A percentile compares a stretch with the other conserved stretches of the same genome.
Evolutionary conservation across 2,329 filamentous ascomycete species (phyloP).

Genomic region (Colletotrichum chlorophyti): DNA sequence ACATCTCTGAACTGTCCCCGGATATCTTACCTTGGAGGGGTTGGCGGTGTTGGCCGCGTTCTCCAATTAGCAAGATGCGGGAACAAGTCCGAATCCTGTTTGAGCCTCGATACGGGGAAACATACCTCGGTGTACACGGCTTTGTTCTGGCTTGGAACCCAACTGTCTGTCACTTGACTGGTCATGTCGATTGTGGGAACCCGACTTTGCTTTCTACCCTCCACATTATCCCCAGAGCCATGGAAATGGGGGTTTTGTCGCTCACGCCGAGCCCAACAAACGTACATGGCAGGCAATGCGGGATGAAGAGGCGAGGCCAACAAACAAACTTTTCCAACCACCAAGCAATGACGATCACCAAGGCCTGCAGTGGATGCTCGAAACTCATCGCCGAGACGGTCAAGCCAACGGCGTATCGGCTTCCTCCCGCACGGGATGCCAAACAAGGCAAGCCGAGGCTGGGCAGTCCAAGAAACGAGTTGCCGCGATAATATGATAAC

Average conservation of each 20-base stretch:
- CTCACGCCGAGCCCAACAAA: neutral
- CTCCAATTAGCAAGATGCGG: neutral
- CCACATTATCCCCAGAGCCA: no score
- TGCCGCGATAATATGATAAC: neutral
- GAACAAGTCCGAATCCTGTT: neutral
- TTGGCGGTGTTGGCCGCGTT: neutral
- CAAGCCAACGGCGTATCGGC: neutral
- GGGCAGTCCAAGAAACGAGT: constrained; percentile 3
- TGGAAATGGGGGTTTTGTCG: no score
- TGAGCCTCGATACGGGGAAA: neutral
- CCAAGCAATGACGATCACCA: neutral
- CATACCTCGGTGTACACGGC: neutral
- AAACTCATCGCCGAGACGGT: constrained; percentile 15
- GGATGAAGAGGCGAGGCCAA: no score
- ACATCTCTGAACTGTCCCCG: constrained; percentile 3
- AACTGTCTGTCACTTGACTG: neutral
- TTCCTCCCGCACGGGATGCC: constrained; percentile 25
- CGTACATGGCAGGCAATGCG: no score
- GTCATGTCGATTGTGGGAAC: neutral
- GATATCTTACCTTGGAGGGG: neutral
- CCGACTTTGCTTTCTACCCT: no score
- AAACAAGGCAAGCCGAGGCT: constrained; percentile 19
- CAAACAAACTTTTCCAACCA: neutral
- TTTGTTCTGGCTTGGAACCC: neutral
- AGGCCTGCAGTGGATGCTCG: neutral